Evolutionary conservation across 148 eudicot genomes (phyloP), one percentile per base, ranked within the genome.

Genomic region (Gaultheria prostrata): DNA sequence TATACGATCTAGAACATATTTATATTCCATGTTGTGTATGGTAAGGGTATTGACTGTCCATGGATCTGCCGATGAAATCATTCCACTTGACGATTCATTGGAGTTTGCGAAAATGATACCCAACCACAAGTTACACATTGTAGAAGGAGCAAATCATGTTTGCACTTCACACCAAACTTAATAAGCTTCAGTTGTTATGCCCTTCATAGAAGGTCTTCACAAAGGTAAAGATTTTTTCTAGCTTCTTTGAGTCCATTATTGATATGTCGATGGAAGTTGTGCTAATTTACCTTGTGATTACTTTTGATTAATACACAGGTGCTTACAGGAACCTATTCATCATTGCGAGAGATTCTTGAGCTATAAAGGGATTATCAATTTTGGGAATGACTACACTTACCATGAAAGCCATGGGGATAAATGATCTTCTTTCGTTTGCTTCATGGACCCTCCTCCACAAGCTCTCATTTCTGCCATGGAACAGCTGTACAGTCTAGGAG

Each of bases 381-480:
- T 39, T 94, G 81, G 99, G 98, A 48, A 84, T 80, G 79, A 91
- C 88, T 33, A 90, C 93, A n/a, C 88, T 94, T 75, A 90, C 81
- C 8, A 88, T 94, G 95, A 96, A 96, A 89, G 97, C 99, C n/a
- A 94, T 96, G 99, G 95, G 98, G 11, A 93, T 96, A 46, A 92
- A 96, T 85, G 98, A 96, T 84, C 89, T 94, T 15, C 86, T 96
- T 11, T 89, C 97, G 43, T 93, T 96, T 80, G 99, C 86, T 96
- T 94, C 83, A 96, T 96, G 99, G 99, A 96, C 83, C 95, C 99
- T 15, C 99, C 99, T 33, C 86, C 99, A 39, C 98, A 96, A 83
- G 95, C 98, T 45, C 98, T 94, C 67, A 94, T 94, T 74, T 97
- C 97, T 82, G 98, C 98, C 39, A 93, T 94, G 98, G 97, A 93